Percentiles rank a stretch among this genome's conserved stretches.
phyloP scores from a whole-genome alignment of 352 stramenopile species.

The Globisporangium spiculum region DNA sequence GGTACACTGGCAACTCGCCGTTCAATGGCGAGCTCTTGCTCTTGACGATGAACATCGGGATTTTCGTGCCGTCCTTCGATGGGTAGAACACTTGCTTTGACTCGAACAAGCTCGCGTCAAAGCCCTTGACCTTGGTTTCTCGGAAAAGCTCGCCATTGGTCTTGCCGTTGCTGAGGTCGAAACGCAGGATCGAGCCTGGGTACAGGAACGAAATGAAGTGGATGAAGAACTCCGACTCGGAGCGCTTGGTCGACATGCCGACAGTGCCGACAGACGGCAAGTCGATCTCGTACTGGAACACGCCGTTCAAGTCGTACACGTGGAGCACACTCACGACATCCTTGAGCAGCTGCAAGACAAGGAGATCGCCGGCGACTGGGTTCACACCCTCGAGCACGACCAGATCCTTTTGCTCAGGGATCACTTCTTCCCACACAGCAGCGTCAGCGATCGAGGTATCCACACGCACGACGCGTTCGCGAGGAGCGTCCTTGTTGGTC shows the following conservation, averaged over 20 bases:
- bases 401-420: slow-evolving; percentile 67
- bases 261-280: slow-evolving; percentile 71
- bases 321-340: slow-evolving; percentile 80
- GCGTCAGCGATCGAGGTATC: slow-evolving; percentile 23
- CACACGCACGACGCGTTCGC: slow-evolving; percentile 67
- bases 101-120: slow-evolving; percentile 77
- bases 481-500: slow-evolving; percentile 80
- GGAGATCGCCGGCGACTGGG: slow-evolving; percentile 56
- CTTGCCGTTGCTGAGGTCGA: slow-evolving; percentile 46
- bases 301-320: slow-evolving; percentile 71
- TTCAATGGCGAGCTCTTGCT: slow-evolving; percentile 75
- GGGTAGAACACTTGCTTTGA: slow-evolving; percentile 87
- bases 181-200: slow-evolving; percentile 73
- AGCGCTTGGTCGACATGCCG: slow-evolving; percentile 62
- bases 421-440: slow-evolving; percentile 72
- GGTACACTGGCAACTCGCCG: slow-evolving; percentile 86
- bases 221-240: slow-evolving; percentile 85
- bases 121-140: slow-evolving; percentile 81
- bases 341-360: slow-evolving; percentile 80
- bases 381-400: slow-evolving; percentile 77
- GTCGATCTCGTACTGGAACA: slow-evolving; percentile 72
- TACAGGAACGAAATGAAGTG: slow-evolving; percentile 88
- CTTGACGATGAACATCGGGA: slow-evolving; percentile 95
- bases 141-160: slow-evolving; percentile 53
- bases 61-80: slow-evolving; percentile 92